Evolutionary conservation across 2,329 filamentous ascomycete species (phyloP).

Genomic region (Penicillium polonicum): DNA sequence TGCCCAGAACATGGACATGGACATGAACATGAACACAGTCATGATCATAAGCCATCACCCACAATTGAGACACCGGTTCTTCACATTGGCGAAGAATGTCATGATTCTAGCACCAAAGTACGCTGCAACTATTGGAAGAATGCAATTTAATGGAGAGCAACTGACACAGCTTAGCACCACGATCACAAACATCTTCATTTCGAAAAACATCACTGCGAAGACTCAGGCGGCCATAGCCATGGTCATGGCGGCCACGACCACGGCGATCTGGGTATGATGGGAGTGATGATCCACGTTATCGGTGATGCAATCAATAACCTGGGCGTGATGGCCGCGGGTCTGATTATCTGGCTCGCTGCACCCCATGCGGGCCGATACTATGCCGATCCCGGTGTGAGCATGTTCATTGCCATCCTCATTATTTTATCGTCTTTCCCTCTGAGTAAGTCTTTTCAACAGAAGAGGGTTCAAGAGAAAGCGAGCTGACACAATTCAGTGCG

Average conservation of each 20-base stretch:
- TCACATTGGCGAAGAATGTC: constrained; percentile 6
- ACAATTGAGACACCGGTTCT: constrained; percentile 15
- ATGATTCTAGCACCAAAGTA: constrained; percentile 19
- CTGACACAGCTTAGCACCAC: constrained; percentile 20
- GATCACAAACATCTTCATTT: constrained; percentile 27
- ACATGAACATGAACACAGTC: constrained; percentile 14
- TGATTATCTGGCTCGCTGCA: constrained; percentile 66
- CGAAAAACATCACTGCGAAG: constrained; percentile 9
- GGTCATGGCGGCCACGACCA: constrained; percentile 31
- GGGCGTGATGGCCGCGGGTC: constrained; percentile 68
- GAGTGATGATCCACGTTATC: constrained; percentile 67
- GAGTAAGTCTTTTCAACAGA: constrained; percentile 21
- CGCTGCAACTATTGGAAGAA: neutral
- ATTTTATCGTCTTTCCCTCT: constrained; percentile 61
- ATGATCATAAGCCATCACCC: neutral
- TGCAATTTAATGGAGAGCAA: neutral
- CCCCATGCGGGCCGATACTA: constrained; percentile 61
- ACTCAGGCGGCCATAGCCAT: constrained; percentile 13
- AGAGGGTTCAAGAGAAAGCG: neutral
- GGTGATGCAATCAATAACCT: constrained; percentile 75
- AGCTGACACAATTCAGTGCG: constrained; percentile 23
- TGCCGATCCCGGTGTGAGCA: constrained; percentile 67
- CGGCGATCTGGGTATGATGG: constrained; percentile 67
- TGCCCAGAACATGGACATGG: constrained; percentile 22
- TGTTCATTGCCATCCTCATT: constrained; percentile 73